These are phyloP conservation scores for Macadamia integrifolia DNA, from an alignment of 164 flowering plant species.

Conservation along the genomic window DNA sequence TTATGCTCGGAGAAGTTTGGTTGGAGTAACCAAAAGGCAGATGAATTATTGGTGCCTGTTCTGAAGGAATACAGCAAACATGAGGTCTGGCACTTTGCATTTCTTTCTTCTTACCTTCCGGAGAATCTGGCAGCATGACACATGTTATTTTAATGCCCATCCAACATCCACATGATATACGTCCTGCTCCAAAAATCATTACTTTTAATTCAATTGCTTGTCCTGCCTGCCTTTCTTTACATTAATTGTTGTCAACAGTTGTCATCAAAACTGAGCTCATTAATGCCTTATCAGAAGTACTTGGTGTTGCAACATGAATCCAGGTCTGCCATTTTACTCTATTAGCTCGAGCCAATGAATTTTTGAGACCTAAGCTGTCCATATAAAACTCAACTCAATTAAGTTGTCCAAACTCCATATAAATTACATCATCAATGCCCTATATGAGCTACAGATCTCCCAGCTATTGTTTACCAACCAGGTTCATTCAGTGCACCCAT, in stretches of 20 bases:
- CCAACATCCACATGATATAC: background rate
- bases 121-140: background rate
- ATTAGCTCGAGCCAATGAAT: no score
- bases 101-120: constrained; percentile 10
- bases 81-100: constrained; percentile 47
- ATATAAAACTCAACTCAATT: no score
- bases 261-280: no score
- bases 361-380: no score
- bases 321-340: no score
- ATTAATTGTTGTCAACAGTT: background rate
- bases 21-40: constrained; percentile 73
- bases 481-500: no score
- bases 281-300: no score
- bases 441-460: no score
- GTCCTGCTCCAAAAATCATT: background rate
- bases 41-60: constrained; percentile 82
- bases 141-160: background rate
- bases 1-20: constrained; percentile 90
- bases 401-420: no score
- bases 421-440: no score
- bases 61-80: constrained; percentile 78
- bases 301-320: no score
- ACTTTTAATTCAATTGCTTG: background rate
- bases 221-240: background rate
- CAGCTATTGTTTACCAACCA: no score